phyloP scores from a whole-genome alignment of 768 basidiomycete genomes.

The Panaeolus cyanescens region DNA sequence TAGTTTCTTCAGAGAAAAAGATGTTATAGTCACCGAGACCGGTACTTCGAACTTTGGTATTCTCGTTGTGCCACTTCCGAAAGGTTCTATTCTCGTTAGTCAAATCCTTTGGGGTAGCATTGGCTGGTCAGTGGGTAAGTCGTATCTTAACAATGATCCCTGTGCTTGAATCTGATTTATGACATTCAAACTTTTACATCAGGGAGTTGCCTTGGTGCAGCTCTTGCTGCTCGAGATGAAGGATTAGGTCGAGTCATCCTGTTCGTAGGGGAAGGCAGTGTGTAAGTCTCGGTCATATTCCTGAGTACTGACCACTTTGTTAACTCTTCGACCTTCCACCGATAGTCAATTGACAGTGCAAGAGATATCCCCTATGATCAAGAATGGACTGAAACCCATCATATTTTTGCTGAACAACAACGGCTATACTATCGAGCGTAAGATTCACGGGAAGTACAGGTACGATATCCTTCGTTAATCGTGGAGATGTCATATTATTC shows the following conservation, averaged over 20 bases:
- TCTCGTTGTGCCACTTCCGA: slow-evolving; percentile 73
- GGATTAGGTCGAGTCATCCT: slow-evolving; percentile 68
- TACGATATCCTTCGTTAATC: slow-evolving; percentile 14
- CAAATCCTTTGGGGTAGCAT: slow-evolving; percentile 91
- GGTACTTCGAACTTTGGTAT: slow-evolving; percentile 83
- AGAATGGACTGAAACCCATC: slow-evolving; percentile 69
- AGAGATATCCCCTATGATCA: slow-evolving; percentile 81
- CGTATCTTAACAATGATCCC: too few species aligned
- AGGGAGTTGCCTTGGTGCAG: slow-evolving; percentile 71
- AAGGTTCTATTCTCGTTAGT: slow-evolving; percentile 57
- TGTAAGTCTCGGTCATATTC: slow-evolving; percentile 43
- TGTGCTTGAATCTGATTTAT: neutral
- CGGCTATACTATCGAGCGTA: slow-evolving; percentile 86
- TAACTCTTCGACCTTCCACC: too few species aligned
- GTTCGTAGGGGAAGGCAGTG: slow-evolving; percentile 80
- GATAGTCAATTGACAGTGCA: slow-evolving; percentile 75
- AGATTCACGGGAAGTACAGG: slow-evolving; percentile 62
- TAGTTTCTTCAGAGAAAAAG: slow-evolving; percentile 65
- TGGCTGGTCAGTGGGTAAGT: slow-evolving; percentile 76
- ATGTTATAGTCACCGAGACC: slow-evolving; percentile 85
- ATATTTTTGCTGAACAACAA: slow-evolving; percentile 77
- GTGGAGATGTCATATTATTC: neutral
- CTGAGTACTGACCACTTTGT: neutral
- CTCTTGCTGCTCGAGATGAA: slow-evolving; percentile 70
- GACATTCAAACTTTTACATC: neutral